Percentiles rank a stretch among this genome's conserved stretches.
Evolutionary conservation across 2,329 filamentous ascomycete genomes (phyloP).

Genomic region (Lachnellula willkommii): DNA sequence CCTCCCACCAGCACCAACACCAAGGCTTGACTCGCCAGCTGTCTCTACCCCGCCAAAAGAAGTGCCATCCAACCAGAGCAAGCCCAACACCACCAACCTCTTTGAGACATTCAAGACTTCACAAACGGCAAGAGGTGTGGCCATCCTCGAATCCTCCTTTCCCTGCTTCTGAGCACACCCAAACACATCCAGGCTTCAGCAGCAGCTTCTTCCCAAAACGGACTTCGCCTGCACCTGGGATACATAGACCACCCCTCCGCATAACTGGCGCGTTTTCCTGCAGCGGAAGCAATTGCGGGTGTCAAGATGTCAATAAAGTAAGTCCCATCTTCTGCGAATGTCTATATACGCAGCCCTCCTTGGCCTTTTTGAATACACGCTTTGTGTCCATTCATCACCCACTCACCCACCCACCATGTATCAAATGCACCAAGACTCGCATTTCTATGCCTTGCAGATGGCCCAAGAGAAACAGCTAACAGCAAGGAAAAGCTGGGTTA

Average conservation of each 20-base stretch:
- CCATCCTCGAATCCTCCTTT: no score
- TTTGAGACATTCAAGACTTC: no score
- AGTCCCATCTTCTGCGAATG: constrained; percentile 21
- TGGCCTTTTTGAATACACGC: not conserved
- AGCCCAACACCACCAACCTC: no score
- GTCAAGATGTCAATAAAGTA: constrained; percentile 52
- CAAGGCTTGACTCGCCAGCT: no score
- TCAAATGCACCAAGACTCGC: constrained; percentile 30
- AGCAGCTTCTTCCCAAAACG: no score
- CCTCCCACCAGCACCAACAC: no score
- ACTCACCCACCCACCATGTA: constrained; percentile 22
- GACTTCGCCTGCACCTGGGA: constrained; percentile 4
- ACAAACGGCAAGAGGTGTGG: no score
- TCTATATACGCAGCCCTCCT: constrained; percentile 7
- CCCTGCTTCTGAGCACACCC: no score
- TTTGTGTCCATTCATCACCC: constrained; percentile 7
- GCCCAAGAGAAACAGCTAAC: constrained; percentile 26
- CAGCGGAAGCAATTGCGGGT: constrained; percentile 17
- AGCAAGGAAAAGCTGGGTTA: constrained; percentile 68
- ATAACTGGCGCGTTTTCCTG: constrained; percentile 14
- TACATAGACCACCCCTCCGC: constrained; percentile 2
- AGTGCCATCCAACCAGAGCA: no score
- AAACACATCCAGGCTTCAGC: no score
- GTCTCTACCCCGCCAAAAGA: no score
- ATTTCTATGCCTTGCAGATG: constrained; percentile 26